Evolutionary conservation across 2,329 filamentous ascomycete species (phyloP).

Genomic region (Echinosphaeria canescens): DNA sequence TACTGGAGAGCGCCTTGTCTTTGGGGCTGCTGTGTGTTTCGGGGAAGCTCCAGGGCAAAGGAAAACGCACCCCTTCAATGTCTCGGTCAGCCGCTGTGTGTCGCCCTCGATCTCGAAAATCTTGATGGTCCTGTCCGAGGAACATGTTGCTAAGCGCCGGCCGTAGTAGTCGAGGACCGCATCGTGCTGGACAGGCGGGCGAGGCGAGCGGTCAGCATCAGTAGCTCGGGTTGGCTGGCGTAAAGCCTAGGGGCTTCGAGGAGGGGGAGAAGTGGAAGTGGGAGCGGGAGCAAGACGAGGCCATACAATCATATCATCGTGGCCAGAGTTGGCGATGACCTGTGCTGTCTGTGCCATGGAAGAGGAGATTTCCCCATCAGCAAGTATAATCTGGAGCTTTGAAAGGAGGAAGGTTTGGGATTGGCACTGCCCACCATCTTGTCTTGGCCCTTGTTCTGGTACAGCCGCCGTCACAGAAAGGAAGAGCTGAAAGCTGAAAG

Average conservation of each 20-base stretch:
- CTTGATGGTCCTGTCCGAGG: conserved; percentile 96
- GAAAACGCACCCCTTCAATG: conserved; percentile 91
- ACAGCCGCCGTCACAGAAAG: too few species aligned
- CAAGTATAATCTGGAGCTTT: too few species aligned
- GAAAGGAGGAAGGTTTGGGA: too few species aligned
- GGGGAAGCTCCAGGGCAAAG: too few species aligned
- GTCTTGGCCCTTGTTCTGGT: too few species aligned
- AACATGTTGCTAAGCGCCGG: conserved; percentile 86
- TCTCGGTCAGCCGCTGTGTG: conserved; percentile 73
- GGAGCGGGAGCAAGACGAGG: conserved; percentile 3
- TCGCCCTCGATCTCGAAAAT: conserved; percentile 97
- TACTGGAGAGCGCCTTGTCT: conserved; percentile 1
- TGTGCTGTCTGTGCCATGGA: too few species aligned
- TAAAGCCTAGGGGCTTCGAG: background rate
- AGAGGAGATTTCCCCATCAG: conserved; percentile 2
- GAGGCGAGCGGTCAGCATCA: conserved; percentile 3
- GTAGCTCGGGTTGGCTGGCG: too few species aligned
- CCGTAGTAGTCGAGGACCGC: conserved; percentile 98
- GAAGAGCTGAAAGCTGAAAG: too few species aligned
- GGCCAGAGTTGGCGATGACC: conserved; percentile 66
- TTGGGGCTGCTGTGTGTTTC: background rate
- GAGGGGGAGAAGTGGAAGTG: conserved; percentile 1
- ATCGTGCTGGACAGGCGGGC: conserved; percentile 46
- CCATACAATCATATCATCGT: conserved; percentile 99
- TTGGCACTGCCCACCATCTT: too few species aligned